A percentile compares a stretch with the other conserved stretches of the same genome.
Evolutionary conservation across 2,329 filamentous ascomycete genomes (phyloP).

Genomic region (Colletotrichum graminicola): DNA sequence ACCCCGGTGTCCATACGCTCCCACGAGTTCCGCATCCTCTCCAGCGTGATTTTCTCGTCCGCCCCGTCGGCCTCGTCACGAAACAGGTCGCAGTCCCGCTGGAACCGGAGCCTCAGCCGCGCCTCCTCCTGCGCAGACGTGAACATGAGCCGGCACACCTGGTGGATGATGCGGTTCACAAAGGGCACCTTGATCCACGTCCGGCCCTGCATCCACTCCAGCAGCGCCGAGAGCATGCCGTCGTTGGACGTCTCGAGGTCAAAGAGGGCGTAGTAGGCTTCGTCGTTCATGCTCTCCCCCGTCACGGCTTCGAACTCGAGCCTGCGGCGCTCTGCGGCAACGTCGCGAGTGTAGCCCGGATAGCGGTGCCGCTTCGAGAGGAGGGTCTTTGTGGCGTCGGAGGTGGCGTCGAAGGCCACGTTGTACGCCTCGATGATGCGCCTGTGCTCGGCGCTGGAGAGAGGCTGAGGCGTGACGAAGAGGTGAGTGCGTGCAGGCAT

Average conservation of each 20-base stretch:
- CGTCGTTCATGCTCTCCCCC: slow-evolving; percentile 35
- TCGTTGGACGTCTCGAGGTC: slow-evolving; percentile 39
- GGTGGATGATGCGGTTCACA: slow-evolving; percentile 39
- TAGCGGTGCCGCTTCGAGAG: slow-evolving; percentile 25
- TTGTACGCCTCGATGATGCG: slow-evolving; percentile 1
- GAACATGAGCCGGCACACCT: slow-evolving; percentile 32
- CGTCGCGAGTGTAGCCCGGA: slow-evolving; percentile 24
- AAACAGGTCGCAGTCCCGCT: slow-evolving; percentile 12
- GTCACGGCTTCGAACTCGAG: slow-evolving; percentile 31
- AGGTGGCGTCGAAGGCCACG: slow-evolving; percentile 6
- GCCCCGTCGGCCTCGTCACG: background rate
- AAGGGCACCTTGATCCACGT: slow-evolving; percentile 27
- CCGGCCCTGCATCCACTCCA: slow-evolving; percentile 39
- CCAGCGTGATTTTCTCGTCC: background rate
- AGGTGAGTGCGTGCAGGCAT: slow-evolving; percentile 8
- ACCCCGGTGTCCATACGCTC: slow-evolving; percentile 1
- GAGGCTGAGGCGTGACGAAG: slow-evolving; percentile 16
- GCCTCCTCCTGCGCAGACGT: slow-evolving; percentile 35
- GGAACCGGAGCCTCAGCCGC: slow-evolving; percentile 25
- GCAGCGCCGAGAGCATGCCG: slow-evolving; percentile 36
- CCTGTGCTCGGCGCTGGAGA: background rate
- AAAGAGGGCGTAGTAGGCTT: slow-evolving; percentile 35
- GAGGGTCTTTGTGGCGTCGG: background rate
- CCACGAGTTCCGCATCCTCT: slow-evolving; percentile 9
- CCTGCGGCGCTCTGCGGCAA: slow-evolving; percentile 30